phyloP scores from a whole-genome alignment of 805 yeast species.

The Yamadazyma endophytica region DNA sequence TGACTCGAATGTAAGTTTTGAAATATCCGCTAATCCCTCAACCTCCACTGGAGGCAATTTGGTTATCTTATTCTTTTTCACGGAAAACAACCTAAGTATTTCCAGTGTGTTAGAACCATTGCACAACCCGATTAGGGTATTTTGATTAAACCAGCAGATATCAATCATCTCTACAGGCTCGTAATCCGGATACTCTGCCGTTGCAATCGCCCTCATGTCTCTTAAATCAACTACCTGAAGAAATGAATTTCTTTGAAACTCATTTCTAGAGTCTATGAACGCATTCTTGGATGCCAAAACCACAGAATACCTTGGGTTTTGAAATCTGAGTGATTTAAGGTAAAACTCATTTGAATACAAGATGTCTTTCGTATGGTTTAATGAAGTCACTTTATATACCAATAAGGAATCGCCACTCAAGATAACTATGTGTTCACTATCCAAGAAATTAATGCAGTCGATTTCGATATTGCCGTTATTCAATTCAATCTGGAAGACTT shows the following conservation, averaged over 20 bases:
- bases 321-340: constrained; percentile 13
- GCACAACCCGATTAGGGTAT: constrained; percentile 14
- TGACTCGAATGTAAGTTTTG: constrained; percentile 10
- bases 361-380: constrained; percentile 3
- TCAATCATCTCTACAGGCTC: constrained; percentile 16
- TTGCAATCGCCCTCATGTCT: constrained; percentile 11
- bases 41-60: constrained; percentile 7
- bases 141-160: constrained; percentile 9
- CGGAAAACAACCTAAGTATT: constrained; percentile 8
- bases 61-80: constrained; percentile 7
- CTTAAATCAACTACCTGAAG: constrained; percentile 14
- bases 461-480: constrained; percentile 4
- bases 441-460: constrained; percentile 10
- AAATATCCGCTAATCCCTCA: constrained; percentile 9
- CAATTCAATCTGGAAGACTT: constrained; percentile 3
- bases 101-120: constrained; percentile 9
- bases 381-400: constrained; percentile 3
- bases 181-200: constrained; percentile 7
- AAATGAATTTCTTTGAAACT: constrained; percentile 11
- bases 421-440: constrained; percentile 6
- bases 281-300: constrained; percentile 14
- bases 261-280: constrained; percentile 10
- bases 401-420: constrained; percentile 6
- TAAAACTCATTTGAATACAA: constrained; percentile 14
- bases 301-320: constrained; percentile 9